Percentiles rank a stretch among this genome's conserved stretches.
These are phyloP conservation scores for Deakozyma indianensis DNA, from an alignment of 805 yeast species.

Conservation along the genomic window DNA sequence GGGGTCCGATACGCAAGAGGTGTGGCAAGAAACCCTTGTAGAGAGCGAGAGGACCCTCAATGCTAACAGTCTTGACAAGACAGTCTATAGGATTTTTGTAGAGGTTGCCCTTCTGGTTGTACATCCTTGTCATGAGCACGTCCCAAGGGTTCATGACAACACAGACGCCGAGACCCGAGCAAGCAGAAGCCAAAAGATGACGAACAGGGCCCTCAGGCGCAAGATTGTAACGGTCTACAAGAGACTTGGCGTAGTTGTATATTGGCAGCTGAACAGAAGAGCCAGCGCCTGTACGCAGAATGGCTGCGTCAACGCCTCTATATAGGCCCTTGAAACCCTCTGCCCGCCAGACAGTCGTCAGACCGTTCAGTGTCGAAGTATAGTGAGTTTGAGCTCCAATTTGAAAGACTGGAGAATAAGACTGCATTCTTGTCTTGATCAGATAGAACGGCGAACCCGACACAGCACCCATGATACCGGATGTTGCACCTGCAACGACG, in stretches of 20 bases:
- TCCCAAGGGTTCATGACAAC: slow-evolving; percentile 97
- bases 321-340: slow-evolving; percentile 74
- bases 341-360: slow-evolving; percentile 39
- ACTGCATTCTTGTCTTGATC: slow-evolving; percentile 93
- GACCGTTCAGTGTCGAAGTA: slow-evolving; percentile 51
- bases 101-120: slow-evolving; percentile 81
- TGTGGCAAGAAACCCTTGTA: slow-evolving; percentile 96
- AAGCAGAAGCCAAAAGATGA: slow-evolving; percentile 60
- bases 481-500: slow-evolving; percentile 62
- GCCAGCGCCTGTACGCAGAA: slow-evolving; percentile 88
- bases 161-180: slow-evolving; percentile 85
- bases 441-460: slow-evolving; percentile 85
- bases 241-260: slow-evolving; percentile 61
- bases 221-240: slow-evolving; percentile 34
- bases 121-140: slow-evolving; percentile 85
- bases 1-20: slow-evolving; percentile 84
- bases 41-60: slow-evolving; percentile 78
- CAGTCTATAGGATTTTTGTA: slow-evolving; percentile 87
- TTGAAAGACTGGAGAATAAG: slow-evolving; percentile 52
- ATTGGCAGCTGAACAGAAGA: slow-evolving; percentile 91
- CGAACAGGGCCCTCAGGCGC: slow-evolving; percentile 50
- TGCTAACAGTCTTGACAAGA: slow-evolving; percentile 59
- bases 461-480: slow-evolving; percentile 83
- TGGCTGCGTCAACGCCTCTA: slow-evolving; percentile 90
- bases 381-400: slow-evolving; percentile 93